Evolutionary conservation across 2,329 filamentous ascomycete species (phyloP).

Genomic region (Zymoseptoria ardabiliae): DNA sequence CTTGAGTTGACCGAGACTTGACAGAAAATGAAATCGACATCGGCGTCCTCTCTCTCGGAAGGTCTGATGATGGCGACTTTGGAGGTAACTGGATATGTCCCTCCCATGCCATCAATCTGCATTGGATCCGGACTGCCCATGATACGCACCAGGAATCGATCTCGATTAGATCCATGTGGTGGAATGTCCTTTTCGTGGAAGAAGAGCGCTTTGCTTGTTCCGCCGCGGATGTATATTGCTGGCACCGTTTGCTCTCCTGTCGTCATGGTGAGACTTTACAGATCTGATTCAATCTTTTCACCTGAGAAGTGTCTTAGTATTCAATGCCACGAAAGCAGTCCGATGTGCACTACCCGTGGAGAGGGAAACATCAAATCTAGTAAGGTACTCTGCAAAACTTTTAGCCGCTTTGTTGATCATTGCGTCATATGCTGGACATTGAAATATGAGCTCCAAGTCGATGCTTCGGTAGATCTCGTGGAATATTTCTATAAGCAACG

Average conservation of each 20-base stretch:
- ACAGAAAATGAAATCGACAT: slow-evolving; percentile 15
- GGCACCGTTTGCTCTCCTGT: slow-evolving; percentile 1
- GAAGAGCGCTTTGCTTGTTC: slow-evolving; percentile 16
- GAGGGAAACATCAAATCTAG: no score
- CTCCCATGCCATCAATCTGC: slow-evolving; percentile 17
- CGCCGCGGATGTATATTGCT: slow-evolving; percentile 11
- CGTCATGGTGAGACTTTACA: not conserved
- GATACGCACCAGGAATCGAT: slow-evolving; percentile 11
- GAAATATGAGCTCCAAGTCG: not conserved
- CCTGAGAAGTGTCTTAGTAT: not conserved
- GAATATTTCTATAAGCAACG: not conserved
- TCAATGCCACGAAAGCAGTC: not conserved
- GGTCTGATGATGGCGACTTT: slow-evolving; percentile 14
- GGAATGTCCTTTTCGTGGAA: slow-evolving; percentile 15
- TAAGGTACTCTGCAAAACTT: not conserved
- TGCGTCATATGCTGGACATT: not conserved
- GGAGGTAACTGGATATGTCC: slow-evolving; percentile 13
- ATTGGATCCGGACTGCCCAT: slow-evolving; percentile 14
- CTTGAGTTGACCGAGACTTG: slow-evolving; percentile 11
- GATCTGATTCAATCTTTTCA: not conserved
- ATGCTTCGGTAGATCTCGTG: not conserved
- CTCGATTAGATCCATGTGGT: slow-evolving; percentile 8
- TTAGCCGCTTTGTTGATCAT: not conserved
- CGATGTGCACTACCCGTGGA: no score
- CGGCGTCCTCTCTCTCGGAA: slow-evolving; percentile 11